These are phyloP conservation scores for Penicillium ucsense DNA, from an alignment of 495 filamentous ascomycete genomes.

Conservation along the genomic window DNA sequence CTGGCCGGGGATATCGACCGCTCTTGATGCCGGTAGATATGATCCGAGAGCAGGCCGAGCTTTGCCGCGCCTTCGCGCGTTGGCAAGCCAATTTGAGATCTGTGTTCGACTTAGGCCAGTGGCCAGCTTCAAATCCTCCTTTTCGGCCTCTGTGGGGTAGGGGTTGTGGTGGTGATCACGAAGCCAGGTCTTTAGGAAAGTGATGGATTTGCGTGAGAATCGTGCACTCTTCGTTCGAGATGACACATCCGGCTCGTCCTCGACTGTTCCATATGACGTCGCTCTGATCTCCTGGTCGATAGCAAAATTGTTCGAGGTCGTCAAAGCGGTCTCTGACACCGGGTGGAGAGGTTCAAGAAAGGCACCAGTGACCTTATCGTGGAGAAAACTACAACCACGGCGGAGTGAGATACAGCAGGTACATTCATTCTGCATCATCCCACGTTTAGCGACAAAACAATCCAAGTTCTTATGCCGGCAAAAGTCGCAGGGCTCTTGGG, in stretches of 20 bases:
- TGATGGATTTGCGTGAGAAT: constrained; percentile 63
- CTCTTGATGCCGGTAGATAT: constrained; percentile 43
- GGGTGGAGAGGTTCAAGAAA: constrained; percentile 43
- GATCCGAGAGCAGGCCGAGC: constrained; percentile 31
- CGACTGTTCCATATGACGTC: constrained; percentile 24
- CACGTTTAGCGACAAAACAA: constrained; percentile 65
- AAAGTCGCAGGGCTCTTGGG: constrained; percentile 57
- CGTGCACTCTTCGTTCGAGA: constrained; percentile 51
- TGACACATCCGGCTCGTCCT: constrained; percentile 30
- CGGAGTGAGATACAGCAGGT: constrained; percentile 71
- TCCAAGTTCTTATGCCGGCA: constrained; percentile 59
- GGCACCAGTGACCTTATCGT: constrained; percentile 33
- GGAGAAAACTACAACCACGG: constrained; percentile 62
- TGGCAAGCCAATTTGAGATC: constrained; percentile 81
- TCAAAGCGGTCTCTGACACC: constrained; percentile 39
- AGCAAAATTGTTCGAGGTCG: constrained; percentile 18
- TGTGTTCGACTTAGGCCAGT: constrained; percentile 69
- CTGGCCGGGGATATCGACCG: constrained; percentile 57
- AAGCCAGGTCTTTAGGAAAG: constrained; percentile 70
- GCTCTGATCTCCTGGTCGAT: constrained; percentile 16
- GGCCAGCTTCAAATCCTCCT: constrained; percentile 57
- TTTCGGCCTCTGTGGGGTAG: constrained; percentile 74
- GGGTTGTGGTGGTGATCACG: constrained; percentile 64
- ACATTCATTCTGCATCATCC: constrained; percentile 58
- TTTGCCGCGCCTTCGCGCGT: constrained; percentile 70